A percentile compares a stretch with the other conserved stretches of the same genome.
Evolutionary conservation across 371 early-diverging fungal genomes (phyloP).

Genomic region (Ordospora pajunii): DNA sequence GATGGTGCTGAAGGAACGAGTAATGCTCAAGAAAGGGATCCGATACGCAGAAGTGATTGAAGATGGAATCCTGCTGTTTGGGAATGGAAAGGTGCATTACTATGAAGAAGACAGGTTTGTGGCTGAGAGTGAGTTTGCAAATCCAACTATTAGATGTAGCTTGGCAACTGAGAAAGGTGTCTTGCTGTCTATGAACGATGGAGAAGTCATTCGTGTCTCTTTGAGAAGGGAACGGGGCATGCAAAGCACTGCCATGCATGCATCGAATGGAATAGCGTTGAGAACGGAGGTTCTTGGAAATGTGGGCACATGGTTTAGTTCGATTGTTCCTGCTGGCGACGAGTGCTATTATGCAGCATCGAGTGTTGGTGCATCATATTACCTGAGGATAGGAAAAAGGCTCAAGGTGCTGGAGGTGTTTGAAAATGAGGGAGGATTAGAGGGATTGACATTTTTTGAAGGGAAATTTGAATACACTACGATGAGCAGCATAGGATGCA

Average conservation of each 20-base stretch:
- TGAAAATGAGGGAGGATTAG: background rate
- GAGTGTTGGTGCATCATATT: background rate
- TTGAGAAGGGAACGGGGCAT: background rate
- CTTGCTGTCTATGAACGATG: background rate
- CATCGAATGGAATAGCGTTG: background rate
- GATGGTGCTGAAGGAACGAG: background rate
- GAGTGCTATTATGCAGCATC: background rate
- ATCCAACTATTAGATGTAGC: background rate
- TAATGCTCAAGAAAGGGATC: background rate
- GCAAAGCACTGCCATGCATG: no score
- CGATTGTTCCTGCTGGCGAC: background rate
- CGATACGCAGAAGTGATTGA: background rate
- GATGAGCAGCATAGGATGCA: background rate
- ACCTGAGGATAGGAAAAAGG: background rate
- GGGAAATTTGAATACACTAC: background rate
- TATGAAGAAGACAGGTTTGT: background rate
- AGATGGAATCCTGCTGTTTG: background rate
- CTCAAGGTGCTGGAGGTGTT: background rate
- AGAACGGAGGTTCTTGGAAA: background rate
- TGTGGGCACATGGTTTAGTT: background rate
- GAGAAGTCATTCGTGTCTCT: background rate
- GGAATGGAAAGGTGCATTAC: background rate
- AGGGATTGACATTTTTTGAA: background rate
- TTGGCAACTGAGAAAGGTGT: background rate
- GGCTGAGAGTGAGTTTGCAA: slow-evolving; percentile 3